Evolutionary conservation across 495 filamentous ascomycete genomes (phyloP).

Genomic region (Saxophila tyrrhenica): DNA sequence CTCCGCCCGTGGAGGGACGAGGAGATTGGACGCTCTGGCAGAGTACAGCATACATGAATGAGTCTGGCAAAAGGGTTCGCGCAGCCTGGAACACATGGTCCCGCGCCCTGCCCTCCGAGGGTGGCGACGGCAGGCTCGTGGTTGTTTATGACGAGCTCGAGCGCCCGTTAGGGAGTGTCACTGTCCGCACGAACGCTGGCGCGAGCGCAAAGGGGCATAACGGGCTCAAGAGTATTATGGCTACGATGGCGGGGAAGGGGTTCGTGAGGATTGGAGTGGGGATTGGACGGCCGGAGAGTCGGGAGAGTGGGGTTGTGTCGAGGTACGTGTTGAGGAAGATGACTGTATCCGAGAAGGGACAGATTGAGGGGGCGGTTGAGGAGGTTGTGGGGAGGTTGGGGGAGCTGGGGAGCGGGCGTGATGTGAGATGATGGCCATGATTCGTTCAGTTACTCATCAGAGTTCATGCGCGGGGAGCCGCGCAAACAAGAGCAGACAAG

Average conservation of each 20-base stretch:
- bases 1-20: slow-evolving; percentile 22
- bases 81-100: slow-evolving; percentile 24
- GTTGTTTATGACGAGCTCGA: slow-evolving; percentile 82
- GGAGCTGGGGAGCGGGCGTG: slow-evolving; percentile 5
- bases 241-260: slow-evolving; percentile 34
- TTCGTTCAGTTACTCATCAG: background rate
- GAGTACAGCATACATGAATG: slow-evolving; percentile 66
- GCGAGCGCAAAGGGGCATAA: slow-evolving; percentile 62
- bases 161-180: slow-evolving; percentile 51
- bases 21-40: slow-evolving; percentile 54
- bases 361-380: slow-evolving; percentile 39
- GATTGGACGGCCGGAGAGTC: slow-evolving; percentile 52
- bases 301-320: slow-evolving; percentile 40
- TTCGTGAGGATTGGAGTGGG: slow-evolving; percentile 54
- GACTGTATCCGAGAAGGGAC: slow-evolving; percentile 37
- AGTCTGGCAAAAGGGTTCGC: slow-evolving; percentile 26
- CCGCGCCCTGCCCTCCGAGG: background rate
- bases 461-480: too few species aligned
- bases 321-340: slow-evolving; percentile 60
- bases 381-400: slow-evolving; percentile 40
- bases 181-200: slow-evolving; percentile 42
- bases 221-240: slow-evolving; percentile 58
- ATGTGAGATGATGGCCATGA: background rate
- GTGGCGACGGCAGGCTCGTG: slow-evolving; percentile 38
- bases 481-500: too few species aligned